Evolutionary conservation across 768 basidiomycete species (phyloP).

Genomic region (Termitomyces heimii): DNA sequence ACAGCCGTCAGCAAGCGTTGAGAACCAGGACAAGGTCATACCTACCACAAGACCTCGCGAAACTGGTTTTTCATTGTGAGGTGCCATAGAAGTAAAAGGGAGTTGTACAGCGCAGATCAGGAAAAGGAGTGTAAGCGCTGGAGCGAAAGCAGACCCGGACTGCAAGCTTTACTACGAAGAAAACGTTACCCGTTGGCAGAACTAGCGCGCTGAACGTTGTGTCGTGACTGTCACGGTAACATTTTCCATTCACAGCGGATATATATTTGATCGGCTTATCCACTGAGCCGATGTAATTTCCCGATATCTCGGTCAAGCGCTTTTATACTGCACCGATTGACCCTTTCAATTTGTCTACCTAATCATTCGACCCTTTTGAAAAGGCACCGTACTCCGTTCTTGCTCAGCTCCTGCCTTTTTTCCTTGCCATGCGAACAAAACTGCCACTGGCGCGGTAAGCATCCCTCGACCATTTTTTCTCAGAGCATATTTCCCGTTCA

Average conservation of each 20-base stretch:
- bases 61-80: constrained; percentile 26
- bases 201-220: background rate
- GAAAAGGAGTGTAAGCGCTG: constrained; percentile 5
- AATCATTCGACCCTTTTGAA: background rate
- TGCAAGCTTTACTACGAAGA: background rate
- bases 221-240: background rate
- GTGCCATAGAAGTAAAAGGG: constrained; percentile 16
- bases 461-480: background rate
- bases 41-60: constrained; percentile 43
- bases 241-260: background rate
- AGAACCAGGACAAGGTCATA: background rate
- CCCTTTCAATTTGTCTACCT: background rate
- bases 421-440: too few relatives aligned
- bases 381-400: background rate
- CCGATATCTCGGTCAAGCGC: background rate
- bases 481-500: background rate
- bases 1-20: background rate
- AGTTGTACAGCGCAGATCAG: constrained; percentile 3
- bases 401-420: background rate
- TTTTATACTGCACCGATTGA: background rate
- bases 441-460: background rate
- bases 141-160: background rate
- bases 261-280: background rate
- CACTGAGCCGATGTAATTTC: background rate
- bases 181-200: background rate